Percentiles rank a stretch among this genome's conserved stretches.
Evolutionary conservation across 192 early-diverging fungal species (phyloP).

Genomic region (Thamnidium elegans): DNA sequence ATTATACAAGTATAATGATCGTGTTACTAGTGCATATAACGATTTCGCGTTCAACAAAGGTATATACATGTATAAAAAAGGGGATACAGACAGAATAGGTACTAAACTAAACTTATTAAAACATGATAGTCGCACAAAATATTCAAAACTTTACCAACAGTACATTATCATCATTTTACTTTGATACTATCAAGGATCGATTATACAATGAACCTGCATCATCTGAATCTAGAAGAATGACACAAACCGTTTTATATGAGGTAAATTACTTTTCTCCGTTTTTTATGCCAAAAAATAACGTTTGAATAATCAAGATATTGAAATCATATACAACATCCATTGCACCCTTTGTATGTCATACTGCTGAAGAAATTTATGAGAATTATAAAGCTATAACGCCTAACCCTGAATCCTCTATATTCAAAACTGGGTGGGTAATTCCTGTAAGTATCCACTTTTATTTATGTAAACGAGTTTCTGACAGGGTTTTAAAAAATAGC

Average conservation of each 20-base stretch:
- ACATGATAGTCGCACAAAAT: slow-evolving; percentile 50
- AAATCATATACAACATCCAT: slow-evolving; percentile 58
- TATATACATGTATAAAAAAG: slow-evolving; percentile 22
- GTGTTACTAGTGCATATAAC: slow-evolving; percentile 54
- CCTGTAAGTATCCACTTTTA: slow-evolving; percentile 20
- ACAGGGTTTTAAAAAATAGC: slow-evolving; percentile 23
- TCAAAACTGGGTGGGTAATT: slow-evolving; percentile 59
- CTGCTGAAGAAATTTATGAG: slow-evolving; percentile 75
- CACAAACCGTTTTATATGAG: slow-evolving; percentile 64
- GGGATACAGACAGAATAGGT: background rate
- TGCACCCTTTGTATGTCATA: slow-evolving; percentile 64
- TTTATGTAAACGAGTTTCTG: slow-evolving; percentile 27
- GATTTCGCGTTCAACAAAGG: slow-evolving; percentile 60
- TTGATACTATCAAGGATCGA: slow-evolving; percentile 78
- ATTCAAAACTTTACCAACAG: slow-evolving; percentile 67
- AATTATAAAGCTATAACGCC: slow-evolving; percentile 44
- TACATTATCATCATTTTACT: slow-evolving; percentile 72
- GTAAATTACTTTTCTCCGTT: slow-evolving; percentile 27
- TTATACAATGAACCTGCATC: slow-evolving; percentile 57
- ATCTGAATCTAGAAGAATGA: slow-evolving; percentile 50
- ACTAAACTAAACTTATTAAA: background rate
- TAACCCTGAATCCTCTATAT: slow-evolving; percentile 50
- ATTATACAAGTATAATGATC: slow-evolving; percentile 57
- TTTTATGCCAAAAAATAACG: background rate
- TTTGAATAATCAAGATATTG: slow-evolving; percentile 41